A percentile compares a stretch with the other conserved stretches of the same genome.
phyloP scores from a whole-genome alignment of 139 green algal genomes.

The Deuterostichococcus epilithicus region DNA sequence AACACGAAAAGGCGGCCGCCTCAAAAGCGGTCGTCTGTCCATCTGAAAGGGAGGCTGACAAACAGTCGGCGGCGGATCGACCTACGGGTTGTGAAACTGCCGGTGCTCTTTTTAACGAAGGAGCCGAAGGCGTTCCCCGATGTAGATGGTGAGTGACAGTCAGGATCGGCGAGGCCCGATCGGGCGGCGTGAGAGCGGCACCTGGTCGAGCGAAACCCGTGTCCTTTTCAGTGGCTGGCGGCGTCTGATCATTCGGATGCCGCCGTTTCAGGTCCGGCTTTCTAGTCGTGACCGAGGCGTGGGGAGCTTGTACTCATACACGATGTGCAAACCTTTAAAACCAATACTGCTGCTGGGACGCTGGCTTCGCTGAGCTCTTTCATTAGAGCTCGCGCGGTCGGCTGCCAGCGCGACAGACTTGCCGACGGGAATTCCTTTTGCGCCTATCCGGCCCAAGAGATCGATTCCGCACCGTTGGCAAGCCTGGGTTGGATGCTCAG shows the following conservation, averaged over 20 bases:
- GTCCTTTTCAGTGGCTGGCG: constrained; percentile 6
- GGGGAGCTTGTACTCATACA: constrained; percentile 44
- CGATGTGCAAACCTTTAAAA: constrained; percentile 43
- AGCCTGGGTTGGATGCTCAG: constrained; percentile 20
- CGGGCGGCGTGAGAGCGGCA: constrained; percentile 2
- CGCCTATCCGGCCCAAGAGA: background rate
- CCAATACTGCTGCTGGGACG: constrained; percentile 22
- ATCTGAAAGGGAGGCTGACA: background rate
- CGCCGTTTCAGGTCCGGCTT: background rate
- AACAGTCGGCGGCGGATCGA: background rate
- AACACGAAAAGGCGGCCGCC: background rate
- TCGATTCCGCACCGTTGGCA: constrained; percentile 29
- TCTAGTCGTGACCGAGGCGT: background rate
- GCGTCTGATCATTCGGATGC: background rate
- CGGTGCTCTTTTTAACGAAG: background rate
- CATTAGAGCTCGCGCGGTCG: background rate
- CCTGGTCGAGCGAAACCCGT: background rate
- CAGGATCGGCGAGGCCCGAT: constrained; percentile 2
- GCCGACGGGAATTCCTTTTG: constrained; percentile 24
- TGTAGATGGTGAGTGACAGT: constrained; percentile 31
- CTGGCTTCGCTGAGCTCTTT: background rate
- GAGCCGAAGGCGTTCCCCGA: background rate
- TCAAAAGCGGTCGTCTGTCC: background rate
- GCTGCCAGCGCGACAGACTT: constrained; percentile 25
- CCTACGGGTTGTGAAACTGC: background rate